Conservation (phyloP, 495 filamentous ascomycete genomes). For the Melanomma pulvis-pyrius region DNA sequence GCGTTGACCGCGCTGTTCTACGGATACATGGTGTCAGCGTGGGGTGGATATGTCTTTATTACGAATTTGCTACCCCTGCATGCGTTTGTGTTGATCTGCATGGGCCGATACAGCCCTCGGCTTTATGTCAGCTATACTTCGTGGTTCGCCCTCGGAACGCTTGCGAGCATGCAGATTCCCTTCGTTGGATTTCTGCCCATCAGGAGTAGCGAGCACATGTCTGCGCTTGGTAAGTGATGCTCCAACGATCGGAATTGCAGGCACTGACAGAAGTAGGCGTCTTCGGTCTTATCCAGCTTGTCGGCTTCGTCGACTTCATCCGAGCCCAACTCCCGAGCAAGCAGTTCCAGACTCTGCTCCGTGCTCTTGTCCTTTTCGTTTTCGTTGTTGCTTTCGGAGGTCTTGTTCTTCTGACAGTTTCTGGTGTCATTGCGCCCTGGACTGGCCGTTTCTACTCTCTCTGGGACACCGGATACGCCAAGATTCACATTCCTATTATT, state of each 20-base stretch:
- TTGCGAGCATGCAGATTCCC: slow-evolving; percentile 99
- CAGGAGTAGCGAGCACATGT: slow-evolving; percentile 98
- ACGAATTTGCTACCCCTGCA: slow-evolving; percentile 97
- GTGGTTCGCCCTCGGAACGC: slow-evolving; percentile 95
- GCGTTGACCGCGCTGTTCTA: slow-evolving; percentile 95
- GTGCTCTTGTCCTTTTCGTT: slow-evolving; percentile 75
- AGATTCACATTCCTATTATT: slow-evolving; percentile 99
- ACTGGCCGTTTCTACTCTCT: slow-evolving; percentile 98
- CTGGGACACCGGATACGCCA: slow-evolving; percentile 98
- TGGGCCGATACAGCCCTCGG: slow-evolving; percentile 93
- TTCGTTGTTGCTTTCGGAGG: slow-evolving; percentile 72
- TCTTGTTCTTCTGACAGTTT: slow-evolving; percentile 79
- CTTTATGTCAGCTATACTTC: slow-evolving; percentile 96
- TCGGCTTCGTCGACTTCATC: slow-evolving; percentile 90
- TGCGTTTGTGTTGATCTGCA: slow-evolving; percentile 90
- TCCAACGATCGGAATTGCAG: background rate
- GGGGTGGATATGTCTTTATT: slow-evolving; percentile 99
- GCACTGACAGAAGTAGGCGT: slow-evolving; percentile 65
- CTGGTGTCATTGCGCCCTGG: slow-evolving; percentile 95
- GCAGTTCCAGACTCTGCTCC: slow-evolving; percentile 87
- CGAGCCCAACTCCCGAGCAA: slow-evolving; percentile 83
- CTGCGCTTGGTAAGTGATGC: slow-evolving; percentile 73
- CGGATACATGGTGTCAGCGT: slow-evolving; percentile 99
- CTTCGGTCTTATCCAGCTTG: slow-evolving; percentile 93
- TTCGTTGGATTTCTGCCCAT: slow-evolving; percentile 98